These are phyloP conservation scores for Limtongia smithiae DNA, from an alignment of 805 yeast species.

Conservation along the genomic window DNA sequence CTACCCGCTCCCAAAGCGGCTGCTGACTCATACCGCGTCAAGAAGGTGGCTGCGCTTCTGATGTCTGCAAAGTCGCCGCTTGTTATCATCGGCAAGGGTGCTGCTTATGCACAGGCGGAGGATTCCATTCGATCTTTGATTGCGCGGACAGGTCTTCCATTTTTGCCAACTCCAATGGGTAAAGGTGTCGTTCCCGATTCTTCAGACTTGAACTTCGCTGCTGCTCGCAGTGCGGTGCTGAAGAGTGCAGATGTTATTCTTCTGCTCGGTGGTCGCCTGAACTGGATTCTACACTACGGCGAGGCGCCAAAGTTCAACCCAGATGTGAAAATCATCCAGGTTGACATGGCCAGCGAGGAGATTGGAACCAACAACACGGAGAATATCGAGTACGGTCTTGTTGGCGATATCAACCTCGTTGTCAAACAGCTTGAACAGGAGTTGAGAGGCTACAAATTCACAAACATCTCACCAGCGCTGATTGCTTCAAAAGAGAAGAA, in stretches of 20 bases:
- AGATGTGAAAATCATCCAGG: constrained; percentile 52
- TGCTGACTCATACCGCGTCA: constrained; percentile 41
- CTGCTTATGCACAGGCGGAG: constrained; percentile 49
- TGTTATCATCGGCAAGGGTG: constrained; percentile 64
- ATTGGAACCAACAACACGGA: constrained; percentile 46
- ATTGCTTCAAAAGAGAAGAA: constrained; percentile 33
- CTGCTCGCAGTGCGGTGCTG: constrained; percentile 62
- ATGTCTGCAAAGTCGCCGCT: constrained; percentile 47
- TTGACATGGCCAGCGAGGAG: constrained; percentile 53
- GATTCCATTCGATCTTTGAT: constrained; percentile 44
- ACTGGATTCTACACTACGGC: constrained; percentile 73
- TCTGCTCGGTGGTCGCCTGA: constrained; percentile 62
- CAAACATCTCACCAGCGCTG: constrained; percentile 35
- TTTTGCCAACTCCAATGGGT: constrained; percentile 76
- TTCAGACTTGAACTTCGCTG: constrained; percentile 48
- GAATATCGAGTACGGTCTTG: constrained; percentile 44
- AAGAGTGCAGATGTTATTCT: constrained; percentile 56
- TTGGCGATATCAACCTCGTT: constrained; percentile 52
- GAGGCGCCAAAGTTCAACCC: constrained; percentile 50
- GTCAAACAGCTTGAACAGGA: constrained; percentile 38
- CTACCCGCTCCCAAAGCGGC: constrained; percentile 38
- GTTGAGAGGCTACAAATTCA: constrained; percentile 39
- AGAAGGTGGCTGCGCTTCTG: constrained; percentile 39
- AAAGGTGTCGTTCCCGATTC: constrained; percentile 63
- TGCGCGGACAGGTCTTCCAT: constrained; percentile 46